These are phyloP conservation scores for Heimioporus sp. DNA, from an alignment of 768 basidiomycete genomes.

Conservation along the genomic window DNA sequence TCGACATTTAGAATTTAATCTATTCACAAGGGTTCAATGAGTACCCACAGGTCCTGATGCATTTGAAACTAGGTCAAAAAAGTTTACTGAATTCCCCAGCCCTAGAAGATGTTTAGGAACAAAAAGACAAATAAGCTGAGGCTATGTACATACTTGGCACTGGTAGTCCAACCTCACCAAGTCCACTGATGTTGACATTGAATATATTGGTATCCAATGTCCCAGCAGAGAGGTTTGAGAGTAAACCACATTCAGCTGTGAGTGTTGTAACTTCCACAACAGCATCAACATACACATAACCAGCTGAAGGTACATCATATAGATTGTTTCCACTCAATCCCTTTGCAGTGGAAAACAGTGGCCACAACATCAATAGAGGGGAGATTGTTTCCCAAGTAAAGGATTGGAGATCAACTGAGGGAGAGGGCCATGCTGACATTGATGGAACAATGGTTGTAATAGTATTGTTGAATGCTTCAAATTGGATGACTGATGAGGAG, in stretches of 20 bases:
- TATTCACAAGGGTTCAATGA: too few species aligned
- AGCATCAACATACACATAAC: constrained; percentile 2
- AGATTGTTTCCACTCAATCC: constrained; percentile 12
- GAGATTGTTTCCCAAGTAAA: background rate
- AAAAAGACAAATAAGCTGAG: too few species aligned
- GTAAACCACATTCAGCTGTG: constrained; percentile 13
- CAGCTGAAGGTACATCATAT: constrained; percentile 14
- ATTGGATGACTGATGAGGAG: constrained; percentile 21
- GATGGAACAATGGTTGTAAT: background rate
- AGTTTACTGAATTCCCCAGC: too few species aligned
- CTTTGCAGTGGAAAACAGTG: constrained; percentile 2
- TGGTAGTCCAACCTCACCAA: background rate
- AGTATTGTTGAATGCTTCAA: constrained; percentile 14
- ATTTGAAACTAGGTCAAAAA: too few species aligned
- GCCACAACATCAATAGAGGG: background rate
- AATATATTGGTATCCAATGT: background rate
- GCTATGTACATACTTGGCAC: background rate
- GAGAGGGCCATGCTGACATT: background rate
- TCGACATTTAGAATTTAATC: too few species aligned
- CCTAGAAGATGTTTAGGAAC: too few species aligned
- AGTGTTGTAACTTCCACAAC: constrained; percentile 18
- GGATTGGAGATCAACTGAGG: background rate
- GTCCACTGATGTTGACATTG: constrained; percentile 4
- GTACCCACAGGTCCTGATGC: too few species aligned
- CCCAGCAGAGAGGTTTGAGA: constrained; percentile 4